These are phyloP conservation scores for Mucor piriformis DNA, from an alignment of 371 early-diverging fungal species.

Conservation along the genomic window DNA sequence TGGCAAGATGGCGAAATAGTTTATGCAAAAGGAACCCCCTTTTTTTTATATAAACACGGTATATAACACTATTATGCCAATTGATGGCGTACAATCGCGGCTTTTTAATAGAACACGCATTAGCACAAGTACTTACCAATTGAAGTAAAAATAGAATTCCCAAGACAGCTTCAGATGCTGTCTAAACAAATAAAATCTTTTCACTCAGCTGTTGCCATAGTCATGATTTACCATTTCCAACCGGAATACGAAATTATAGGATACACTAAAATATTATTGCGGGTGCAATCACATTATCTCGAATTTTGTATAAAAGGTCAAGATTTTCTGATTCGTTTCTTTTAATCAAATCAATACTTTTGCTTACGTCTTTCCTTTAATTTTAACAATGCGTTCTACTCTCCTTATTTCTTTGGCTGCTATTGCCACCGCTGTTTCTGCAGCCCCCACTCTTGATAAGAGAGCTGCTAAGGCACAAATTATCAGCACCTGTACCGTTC, in stretches of 20 bases:
- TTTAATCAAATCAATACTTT: slow-evolving; percentile 3
- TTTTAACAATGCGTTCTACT: slow-evolving; percentile 23
- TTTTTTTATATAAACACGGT: background rate
- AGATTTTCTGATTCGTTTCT: background rate
- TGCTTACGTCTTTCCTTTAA: background rate
- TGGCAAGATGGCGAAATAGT: background rate
- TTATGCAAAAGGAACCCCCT: background rate
- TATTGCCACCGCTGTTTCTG: slow-evolving; percentile 26
- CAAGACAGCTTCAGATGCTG: no score
- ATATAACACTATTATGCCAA: background rate
- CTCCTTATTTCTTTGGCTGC: slow-evolving; percentile 28
- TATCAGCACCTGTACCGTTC: slow-evolving; percentile 30
- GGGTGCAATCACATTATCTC: background rate
- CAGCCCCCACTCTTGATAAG: slow-evolving; percentile 25
- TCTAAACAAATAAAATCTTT: no score
- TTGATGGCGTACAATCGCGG: background rate
- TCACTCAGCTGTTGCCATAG: no score
- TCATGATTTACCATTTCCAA: no score
- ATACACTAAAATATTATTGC: no score
- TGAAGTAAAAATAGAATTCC: background rate
- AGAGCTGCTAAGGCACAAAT: slow-evolving; percentile 27
- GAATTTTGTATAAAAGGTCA: background rate
- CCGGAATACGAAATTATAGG: no score
- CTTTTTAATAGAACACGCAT: background rate
- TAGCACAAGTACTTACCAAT: background rate